Base-by-base conservation (phyloP, 1,284 basidiomycete genomes). In the Xerocomus nothofagi region DNA sequence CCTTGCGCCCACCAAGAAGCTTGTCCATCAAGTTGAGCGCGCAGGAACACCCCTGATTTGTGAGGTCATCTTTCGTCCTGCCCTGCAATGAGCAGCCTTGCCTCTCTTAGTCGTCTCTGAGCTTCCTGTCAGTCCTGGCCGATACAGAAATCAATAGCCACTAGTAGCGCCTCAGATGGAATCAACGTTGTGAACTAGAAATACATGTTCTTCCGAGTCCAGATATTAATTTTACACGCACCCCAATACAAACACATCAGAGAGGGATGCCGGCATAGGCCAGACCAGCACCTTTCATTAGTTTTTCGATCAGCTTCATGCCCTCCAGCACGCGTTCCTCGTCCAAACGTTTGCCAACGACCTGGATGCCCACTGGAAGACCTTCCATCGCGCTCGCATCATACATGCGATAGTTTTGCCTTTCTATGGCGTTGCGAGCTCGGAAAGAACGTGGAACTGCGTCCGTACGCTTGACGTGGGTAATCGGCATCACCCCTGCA, bases 361-460 rank as follows among this genome's bases (percentile, higher is more conserved):
- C 63, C 65, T 88, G 84, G 27, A 88, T 72, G 0, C 81, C 85
- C 0, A 88, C 74, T 0, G 86, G 85, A 34, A 88, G 69, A 0
- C 84, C 84, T 17, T 77, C 69, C 84, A 87, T 88, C 57, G 74
- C 73, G 1, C 61, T 50, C 1, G 82, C 70, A 55, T 86, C 76
- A 60, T 88, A 88, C 39, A 80, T 70, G 23, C 62, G 65, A 54
- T 73, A 74, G 53, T 71, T 71, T 29, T 70, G 71, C 6, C 62
- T 58, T 42, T 69, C 71, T 33, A 73, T 64, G 8, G 57, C 56
- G 51, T 71, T 72, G 3, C 60, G 57, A 3, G 65, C 46, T 26
- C 61, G 64, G 43, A 69, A 60, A 14, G 53, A 37, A 3, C 31
- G 41, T 11, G 59, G 33, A 34, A 74, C 59, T 0, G 57, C 65